Evolutionary conservation across 2,329 filamentous ascomycete genomes (phyloP).

Genomic region (Drechslera avenae): DNA sequence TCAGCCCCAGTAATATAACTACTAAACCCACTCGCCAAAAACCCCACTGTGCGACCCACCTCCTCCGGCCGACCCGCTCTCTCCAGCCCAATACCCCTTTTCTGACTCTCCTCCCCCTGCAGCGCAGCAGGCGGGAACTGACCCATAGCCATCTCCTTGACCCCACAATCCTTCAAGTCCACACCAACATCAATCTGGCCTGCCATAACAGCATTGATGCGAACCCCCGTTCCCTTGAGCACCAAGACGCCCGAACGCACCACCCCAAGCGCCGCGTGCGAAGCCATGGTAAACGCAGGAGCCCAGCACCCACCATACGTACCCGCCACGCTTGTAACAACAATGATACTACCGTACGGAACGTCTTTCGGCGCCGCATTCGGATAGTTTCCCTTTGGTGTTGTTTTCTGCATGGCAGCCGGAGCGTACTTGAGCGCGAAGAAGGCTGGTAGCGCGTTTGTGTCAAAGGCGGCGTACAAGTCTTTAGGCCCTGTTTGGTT

Average conservation of each 20-base stretch:
- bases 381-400: constrained; percentile 60
- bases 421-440: constrained; percentile 69
- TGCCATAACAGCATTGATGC: constrained; percentile 61
- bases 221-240: constrained; percentile 62
- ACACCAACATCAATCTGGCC: constrained; percentile 56
- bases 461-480: constrained; percentile 63
- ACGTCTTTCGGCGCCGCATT: constrained; percentile 66
- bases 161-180: constrained; percentile 49
- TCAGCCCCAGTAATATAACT: constrained; percentile 67
- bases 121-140: constrained; percentile 62
- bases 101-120: constrained; percentile 57
- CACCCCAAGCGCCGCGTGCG: constrained; percentile 65
- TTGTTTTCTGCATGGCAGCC: constrained; percentile 66
- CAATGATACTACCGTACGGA: constrained; percentile 66
- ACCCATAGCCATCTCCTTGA: constrained; percentile 53
- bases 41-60: constrained; percentile 65
- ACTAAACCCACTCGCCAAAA: constrained; percentile 66
- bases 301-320: constrained; percentile 65
- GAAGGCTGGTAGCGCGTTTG: constrained; percentile 66
- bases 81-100: constrained; percentile 62
- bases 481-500: constrained; percentile 61
- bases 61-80: constrained; percentile 63
- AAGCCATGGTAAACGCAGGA: constrained; percentile 64
- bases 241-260: constrained; percentile 63
- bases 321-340: constrained; percentile 64